phyloP scores from a whole-genome alignment of 1,139 yeast species.

The Saccharomyces uvarum region DNA sequence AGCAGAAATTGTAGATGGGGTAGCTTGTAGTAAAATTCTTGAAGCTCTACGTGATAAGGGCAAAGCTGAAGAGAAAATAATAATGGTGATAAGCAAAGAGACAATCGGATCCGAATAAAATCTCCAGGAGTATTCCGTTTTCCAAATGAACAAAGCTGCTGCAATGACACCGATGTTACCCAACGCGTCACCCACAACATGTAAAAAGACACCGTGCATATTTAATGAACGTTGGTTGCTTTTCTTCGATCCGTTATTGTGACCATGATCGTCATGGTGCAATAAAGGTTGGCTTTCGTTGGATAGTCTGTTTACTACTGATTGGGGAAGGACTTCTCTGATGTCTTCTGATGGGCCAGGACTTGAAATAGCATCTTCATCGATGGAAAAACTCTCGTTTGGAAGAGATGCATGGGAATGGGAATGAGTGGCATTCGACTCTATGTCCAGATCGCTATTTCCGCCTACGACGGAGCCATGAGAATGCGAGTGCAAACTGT shows the following conservation, averaged over 20 bases:
- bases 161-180: constrained; percentile 91
- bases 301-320: constrained; percentile 20
- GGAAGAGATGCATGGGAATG: constrained; percentile 21
- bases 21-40: constrained; percentile 83
- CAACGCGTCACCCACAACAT: constrained; percentile 90
- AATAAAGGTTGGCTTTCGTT: constrained; percentile 34
- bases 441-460: constrained; percentile 40
- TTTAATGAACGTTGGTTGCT: constrained; percentile 57
- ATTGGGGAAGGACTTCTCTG: constrained; percentile 23
- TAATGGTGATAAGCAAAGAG: constrained; percentile 75
- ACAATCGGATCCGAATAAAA: constrained; percentile 80
- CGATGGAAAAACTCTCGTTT: constrained; percentile 12
- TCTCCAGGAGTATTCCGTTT: constrained; percentile 82
- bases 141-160: constrained; percentile 90
- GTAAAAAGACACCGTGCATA: constrained; percentile 95
- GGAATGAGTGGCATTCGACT: constrained; percentile 16
- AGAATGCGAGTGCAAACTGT: constrained; percentile 43
- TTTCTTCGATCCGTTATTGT: constrained; percentile 16
- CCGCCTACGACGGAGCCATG: constrained; percentile 21
- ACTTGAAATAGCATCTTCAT: constrained; percentile 1
- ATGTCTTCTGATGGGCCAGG: constrained; percentile 12
- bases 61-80: constrained; percentile 83
- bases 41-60: constrained; percentile 86
- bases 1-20: constrained; percentile 76
- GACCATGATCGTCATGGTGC: constrained; percentile 18